Evolutionary conservation across 1,284 basidiomycete genomes (phyloP).

Genomic region (Malassezia cuniculi): DNA sequence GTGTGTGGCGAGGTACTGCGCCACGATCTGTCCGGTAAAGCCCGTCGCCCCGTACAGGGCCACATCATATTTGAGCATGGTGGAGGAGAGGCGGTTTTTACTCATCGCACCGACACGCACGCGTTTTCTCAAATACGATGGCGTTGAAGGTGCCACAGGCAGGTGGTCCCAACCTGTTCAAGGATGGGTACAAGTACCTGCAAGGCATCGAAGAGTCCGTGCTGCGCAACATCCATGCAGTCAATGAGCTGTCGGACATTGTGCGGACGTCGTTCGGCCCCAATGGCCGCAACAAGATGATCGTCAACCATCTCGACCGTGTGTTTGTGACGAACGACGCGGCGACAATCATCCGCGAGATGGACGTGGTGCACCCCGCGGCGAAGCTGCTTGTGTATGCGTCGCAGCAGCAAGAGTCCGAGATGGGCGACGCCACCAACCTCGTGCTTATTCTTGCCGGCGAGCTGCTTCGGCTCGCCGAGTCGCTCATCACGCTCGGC

Average conservation of each 20-base stretch:
- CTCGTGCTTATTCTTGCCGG: slow-evolving; percentile 89
- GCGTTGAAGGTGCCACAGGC: slow-evolving; percentile 86
- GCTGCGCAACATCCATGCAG: slow-evolving; percentile 79
- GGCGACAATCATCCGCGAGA: slow-evolving; percentile 93
- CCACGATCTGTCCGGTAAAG: slow-evolving; percentile 30
- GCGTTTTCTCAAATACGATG: slow-evolving; percentile 50
- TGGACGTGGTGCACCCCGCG: slow-evolving; percentile 95
- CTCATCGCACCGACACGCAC: background rate
- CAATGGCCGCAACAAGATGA: slow-evolving; percentile 54
- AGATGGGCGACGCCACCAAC: slow-evolving; percentile 96
- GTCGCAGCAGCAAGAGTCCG: slow-evolving; percentile 84
- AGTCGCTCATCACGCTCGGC: slow-evolving; percentile 84
- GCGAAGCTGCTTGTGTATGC: slow-evolving; percentile 96
- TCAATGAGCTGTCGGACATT: slow-evolving; percentile 82
- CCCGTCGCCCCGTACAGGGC: slow-evolving; percentile 37
- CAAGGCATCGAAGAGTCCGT: slow-evolving; percentile 82
- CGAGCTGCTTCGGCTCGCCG: slow-evolving; percentile 86
- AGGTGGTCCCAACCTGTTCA: slow-evolving; percentile 79
- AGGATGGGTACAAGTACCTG: slow-evolving; percentile 57
- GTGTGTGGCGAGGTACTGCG: slow-evolving; percentile 25
- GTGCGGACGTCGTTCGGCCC: slow-evolving; percentile 92
- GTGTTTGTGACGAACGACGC: slow-evolving; percentile 98
- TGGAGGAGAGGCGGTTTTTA: no score
- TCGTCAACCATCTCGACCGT: slow-evolving; percentile 63
- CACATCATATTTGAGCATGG: slow-evolving; percentile 23